These are phyloP conservation scores for Stenogyne calaminthoides DNA, from an alignment of 305 asterid genomes.

Conservation along the genomic window DNA sequence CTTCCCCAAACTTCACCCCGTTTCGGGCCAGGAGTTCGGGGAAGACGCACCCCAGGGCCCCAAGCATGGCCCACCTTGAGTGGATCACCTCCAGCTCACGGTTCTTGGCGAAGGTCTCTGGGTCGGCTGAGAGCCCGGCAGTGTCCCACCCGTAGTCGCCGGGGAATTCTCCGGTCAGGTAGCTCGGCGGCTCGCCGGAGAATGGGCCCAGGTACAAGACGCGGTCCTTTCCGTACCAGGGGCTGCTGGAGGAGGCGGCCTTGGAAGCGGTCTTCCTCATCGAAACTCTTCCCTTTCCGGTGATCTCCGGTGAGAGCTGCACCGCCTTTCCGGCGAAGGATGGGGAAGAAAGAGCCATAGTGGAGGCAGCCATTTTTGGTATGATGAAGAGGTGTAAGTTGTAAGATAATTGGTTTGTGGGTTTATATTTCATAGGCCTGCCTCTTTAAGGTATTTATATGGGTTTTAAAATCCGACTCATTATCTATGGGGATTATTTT, in stretches of 20 bases:
- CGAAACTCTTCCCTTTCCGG: constrained; percentile 30
- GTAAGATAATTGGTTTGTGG: neutral
- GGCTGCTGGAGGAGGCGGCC: constrained; percentile 44
- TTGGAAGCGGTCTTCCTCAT: constrained; percentile 43
- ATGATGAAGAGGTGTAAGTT: neutral
- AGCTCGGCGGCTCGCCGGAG: constrained; percentile 59
- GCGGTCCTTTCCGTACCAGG: constrained; percentile 59
- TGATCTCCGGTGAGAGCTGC: constrained; percentile 42
- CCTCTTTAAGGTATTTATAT: no score
- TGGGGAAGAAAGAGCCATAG: constrained; percentile 58
- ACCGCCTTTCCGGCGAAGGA: constrained; percentile 50
- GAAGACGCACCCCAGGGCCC: constrained; percentile 51
- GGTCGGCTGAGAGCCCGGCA: constrained; percentile 65
- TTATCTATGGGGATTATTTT: no score
- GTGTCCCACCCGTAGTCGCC: constrained; percentile 95
- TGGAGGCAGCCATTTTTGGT: constrained; percentile 42
- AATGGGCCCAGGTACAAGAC: constrained; percentile 52
- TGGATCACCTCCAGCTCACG: constrained; percentile 57
- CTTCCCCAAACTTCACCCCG: constrained; percentile 54
- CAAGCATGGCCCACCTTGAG: constrained; percentile 57
- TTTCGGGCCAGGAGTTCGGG: constrained; percentile 54
- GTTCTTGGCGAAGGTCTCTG: constrained; percentile 51
- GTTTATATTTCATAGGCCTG: neutral
- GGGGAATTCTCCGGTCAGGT: constrained; percentile 82
- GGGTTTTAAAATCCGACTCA: no score